Evolutionary conservation across 345 rosid species (phyloP), one percentile per base, ranked within the genome.

Genomic region (Arabidopsis suecica): DNA sequence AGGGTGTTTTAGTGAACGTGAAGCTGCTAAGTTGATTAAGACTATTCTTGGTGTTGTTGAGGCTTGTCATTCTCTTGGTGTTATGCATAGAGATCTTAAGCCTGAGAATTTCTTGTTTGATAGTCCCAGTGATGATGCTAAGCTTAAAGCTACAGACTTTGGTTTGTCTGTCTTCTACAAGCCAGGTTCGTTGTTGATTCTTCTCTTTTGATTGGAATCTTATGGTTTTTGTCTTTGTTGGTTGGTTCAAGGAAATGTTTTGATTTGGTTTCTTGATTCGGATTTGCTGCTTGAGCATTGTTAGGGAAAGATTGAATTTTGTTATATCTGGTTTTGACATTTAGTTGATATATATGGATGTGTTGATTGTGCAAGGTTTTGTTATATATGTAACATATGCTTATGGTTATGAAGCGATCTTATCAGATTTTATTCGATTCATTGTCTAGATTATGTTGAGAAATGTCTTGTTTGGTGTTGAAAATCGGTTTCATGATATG

Each of bases 81-180:
- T 94, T 38, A 90, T 92, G 93, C 98, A 94, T 61, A 84, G 98
- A 69, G 98, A 94, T 86, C 93, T 94, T 72, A 94, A 94, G 69
- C 99, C 99, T 51, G 99, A 95, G 83, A 95, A 95, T 76, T 95
- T 95, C 88, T 86, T 92, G 89, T 95, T 95, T 69, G 96, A 90
- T 80, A 82, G 75, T 33, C 69, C 85, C 34, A 70, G 54, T 60
- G 93, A 92, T 9, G 97, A 90, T 79, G 97, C 93, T 62, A 83
- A 86, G 81, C 93, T 95, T 37, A 86, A 90, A 70, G 89, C 99
- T 33, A 95, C 93, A 0, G 99, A 95, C 72, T 95, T 95, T 71
- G 97, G 99, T 8, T 82, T 95, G 69, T 95, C 97, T 59, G 81
- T 92, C 57, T 95, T 95, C 84, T 95, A 86, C 75, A 95, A 95